A percentile compares a stretch with the other conserved stretches of the same genome.
These are phyloP conservation scores for Solanum sitiens DNA, from an alignment of 257 asterid genomes.

Conservation along the genomic window DNA sequence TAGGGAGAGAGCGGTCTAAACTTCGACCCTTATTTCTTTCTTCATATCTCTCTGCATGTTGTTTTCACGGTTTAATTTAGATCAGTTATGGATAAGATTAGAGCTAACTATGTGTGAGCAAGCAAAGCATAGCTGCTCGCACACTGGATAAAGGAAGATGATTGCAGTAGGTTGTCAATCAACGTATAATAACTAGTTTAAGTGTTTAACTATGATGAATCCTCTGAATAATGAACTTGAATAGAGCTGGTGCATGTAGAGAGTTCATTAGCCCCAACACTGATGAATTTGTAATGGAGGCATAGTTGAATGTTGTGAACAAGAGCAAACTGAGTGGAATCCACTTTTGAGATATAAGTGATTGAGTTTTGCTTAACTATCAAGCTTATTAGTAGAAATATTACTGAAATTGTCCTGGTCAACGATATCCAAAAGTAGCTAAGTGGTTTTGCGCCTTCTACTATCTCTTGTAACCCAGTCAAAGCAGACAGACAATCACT, in stretches of 20 bases:
- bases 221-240: neutral
- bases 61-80: neutral
- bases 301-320: neutral
- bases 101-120: neutral
- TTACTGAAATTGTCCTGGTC: neutral
- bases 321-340: neutral
- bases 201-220: neutral
- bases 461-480: neutral
- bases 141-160: neutral
- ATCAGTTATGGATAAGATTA: neutral
- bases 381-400: neutral
- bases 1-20: no score
- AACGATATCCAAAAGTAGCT: neutral
- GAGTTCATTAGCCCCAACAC: neutral
- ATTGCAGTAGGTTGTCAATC: neutral
- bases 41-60: neutral
- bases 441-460: neutral
- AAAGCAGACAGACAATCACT: neutral
- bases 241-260: neutral
- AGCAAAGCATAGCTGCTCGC: neutral
- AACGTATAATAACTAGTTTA: neutral
- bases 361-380: neutral
- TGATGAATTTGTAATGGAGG: neutral
- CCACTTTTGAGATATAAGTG: neutral
- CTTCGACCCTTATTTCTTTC: no score